Evolutionary conservation across 2,329 filamentous ascomycete genomes (phyloP), one percentile per base, ranked within the genome.

Genomic region (Pseudogymnoascus destructans): DNA sequence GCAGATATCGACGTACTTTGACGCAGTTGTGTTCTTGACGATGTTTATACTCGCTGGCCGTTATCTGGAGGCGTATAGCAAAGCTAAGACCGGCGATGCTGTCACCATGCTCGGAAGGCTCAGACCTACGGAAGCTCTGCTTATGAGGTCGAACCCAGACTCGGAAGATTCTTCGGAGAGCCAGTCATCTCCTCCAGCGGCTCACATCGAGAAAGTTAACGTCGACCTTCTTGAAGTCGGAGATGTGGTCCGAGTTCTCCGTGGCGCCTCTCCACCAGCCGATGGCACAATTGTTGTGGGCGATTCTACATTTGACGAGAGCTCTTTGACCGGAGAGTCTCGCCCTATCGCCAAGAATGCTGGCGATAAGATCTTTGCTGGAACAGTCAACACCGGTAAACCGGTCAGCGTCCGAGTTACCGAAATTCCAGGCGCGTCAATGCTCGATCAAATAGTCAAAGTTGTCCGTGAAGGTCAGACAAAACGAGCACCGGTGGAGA

Each of bases 21-120:
- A 96, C 70, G 89, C 90, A 0, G 91, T 96, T 1, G 87, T 95
- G 2, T 95, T 96, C 62, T 70, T 96, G 59, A 95, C 91, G 0
- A 77, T 96, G 62, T 96, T 96, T 69, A 79, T 96, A 19, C 81
- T 96, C 1, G 70, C 78, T 30, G 84, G 85, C 1, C 77, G 86
- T n/a, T 78, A 86, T 54, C 81, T 91, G 10, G 92, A 96, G 73
- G 85, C 88, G 0, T 95, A 93, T 73, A 95, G 87, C 76, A 95
- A 95, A 71, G 86, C 89, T 0, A 92, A 86, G 66, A 89, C 91
- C 0, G 90, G 90, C 1, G 87, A 95, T 69, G 91, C 91, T 0
- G 86, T 96, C 1, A 82, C 87, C 32, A 83, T 86, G 61, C 75
- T 96, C 3, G 85, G 85, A 1, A 89, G 86, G 61, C 77, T 96